A percentile compares a stretch with the other conserved stretches of the same genome.
These are phyloP conservation scores for Hericium erinaceus DNA, from an alignment of 768 basidiomycete genomes.

Conservation along the genomic window DNA sequence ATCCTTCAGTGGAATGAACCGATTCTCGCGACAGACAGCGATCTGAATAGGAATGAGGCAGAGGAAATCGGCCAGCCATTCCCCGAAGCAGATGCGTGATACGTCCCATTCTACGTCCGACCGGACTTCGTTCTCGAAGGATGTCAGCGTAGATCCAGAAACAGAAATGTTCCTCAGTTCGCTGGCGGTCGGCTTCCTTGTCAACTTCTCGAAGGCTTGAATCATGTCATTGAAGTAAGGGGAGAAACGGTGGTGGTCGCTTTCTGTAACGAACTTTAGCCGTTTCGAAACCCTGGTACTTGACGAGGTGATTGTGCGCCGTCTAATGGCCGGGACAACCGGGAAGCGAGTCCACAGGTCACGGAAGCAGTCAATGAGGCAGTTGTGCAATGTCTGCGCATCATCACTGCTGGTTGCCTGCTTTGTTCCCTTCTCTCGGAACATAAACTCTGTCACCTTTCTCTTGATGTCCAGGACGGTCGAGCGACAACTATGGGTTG, in stretches of 20 bases:
- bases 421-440: slow-evolving; percentile 32
- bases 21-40: slow-evolving; percentile 48
- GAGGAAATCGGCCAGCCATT: slow-evolving; percentile 53
- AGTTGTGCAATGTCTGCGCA: slow-evolving; percentile 33
- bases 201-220: slow-evolving; percentile 36
- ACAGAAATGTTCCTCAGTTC: slow-evolving; percentile 27
- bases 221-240: slow-evolving; percentile 39
- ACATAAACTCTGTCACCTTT: slow-evolving; percentile 46
- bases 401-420: slow-evolving; percentile 10
- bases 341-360: slow-evolving; percentile 58
- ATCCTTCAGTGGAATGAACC: slow-evolving; percentile 53
- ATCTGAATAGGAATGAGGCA: slow-evolving; percentile 60
- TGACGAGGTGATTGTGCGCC: slow-evolving; percentile 31
- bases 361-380: slow-evolving; percentile 41
- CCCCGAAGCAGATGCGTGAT: slow-evolving; percentile 38
- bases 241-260: slow-evolving; percentile 25
- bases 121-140: not conserved
- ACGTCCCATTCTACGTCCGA: slow-evolving; percentile 11
- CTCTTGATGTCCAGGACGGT: slow-evolving; percentile 42
- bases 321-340: slow-evolving; percentile 41
- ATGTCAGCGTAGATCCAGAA: too few relatives aligned
- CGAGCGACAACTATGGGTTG: slow-evolving; percentile 27
- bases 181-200: slow-evolving; percentile 43
- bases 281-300: slow-evolving; percentile 23
- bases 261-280: slow-evolving; percentile 36